A percentile compares a stretch with the other conserved stretches of the same genome.
Conservation (phyloP, 345 rosid genomes). For the Geranium brycei region DNA sequence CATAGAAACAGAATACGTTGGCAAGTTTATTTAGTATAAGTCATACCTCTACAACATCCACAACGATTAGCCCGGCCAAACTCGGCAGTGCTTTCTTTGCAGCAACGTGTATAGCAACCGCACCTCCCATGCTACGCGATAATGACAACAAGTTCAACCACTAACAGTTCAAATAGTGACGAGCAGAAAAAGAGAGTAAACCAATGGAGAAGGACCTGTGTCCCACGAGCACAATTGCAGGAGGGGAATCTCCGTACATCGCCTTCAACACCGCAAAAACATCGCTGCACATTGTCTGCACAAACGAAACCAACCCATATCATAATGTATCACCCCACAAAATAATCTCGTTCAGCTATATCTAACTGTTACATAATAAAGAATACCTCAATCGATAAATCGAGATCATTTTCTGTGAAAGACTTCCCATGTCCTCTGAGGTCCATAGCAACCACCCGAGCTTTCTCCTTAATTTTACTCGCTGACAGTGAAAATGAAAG, state of each 20-base stretch:
- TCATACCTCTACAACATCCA: slow-evolving; percentile 95
- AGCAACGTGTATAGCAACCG: slow-evolving; percentile 88
- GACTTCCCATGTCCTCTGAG: slow-evolving; percentile 94
- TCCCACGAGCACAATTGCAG: slow-evolving; percentile 86
- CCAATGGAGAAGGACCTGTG: slow-evolving; percentile 33
- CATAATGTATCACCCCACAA: no score
- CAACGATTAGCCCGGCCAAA: slow-evolving; percentile 80
- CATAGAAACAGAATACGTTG: slow-evolving; percentile 9
- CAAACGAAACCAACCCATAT: slow-evolving; percentile 9
- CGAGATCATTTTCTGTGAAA: slow-evolving; percentile 61
- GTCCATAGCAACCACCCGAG: slow-evolving; percentile 78
- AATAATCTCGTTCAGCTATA: no score
- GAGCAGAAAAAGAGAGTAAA: no score
- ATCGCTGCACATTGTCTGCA: slow-evolving; percentile 94
- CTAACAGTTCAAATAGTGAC: no score
- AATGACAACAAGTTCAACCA: no score
- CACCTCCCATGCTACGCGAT: slow-evolving; percentile 81
- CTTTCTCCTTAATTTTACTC: slow-evolving; percentile 76
- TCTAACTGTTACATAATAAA: not conserved
- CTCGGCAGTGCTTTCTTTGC: slow-evolving; percentile 55
- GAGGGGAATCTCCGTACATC: slow-evolving; percentile 76
- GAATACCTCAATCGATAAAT: slow-evolving; percentile 72
- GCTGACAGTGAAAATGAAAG: slow-evolving; percentile 78
- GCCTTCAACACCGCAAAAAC: slow-evolving; percentile 63
- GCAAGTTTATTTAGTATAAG: slow-evolving; percentile 6